Evolutionary conservation across 768 basidiomycete species (phyloP).

Genomic region (Suillus subalutaceus): DNA sequence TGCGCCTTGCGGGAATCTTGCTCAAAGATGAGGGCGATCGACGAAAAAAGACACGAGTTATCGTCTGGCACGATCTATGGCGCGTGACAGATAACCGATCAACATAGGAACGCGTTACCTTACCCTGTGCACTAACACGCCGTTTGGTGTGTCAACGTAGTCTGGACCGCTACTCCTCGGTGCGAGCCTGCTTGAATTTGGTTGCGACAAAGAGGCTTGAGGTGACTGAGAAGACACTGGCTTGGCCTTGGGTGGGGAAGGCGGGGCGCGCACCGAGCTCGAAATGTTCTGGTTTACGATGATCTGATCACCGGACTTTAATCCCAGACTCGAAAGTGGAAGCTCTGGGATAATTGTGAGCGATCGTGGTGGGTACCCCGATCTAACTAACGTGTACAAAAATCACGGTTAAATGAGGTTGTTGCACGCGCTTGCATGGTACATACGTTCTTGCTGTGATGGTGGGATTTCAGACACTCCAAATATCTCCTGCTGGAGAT

Average conservation of each 20-base stretch:
- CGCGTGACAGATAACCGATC: not conserved
- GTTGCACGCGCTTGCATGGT: conserved; percentile 2
- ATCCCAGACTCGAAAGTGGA: conserved; percentile 74
- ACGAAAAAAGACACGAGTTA: conserved; percentile 93
- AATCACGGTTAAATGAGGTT: not conserved
- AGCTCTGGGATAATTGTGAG: conserved; percentile 75
- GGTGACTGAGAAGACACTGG: conserved; percentile 18
- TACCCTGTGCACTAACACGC: conserved; percentile 77
- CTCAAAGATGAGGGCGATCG: conserved; percentile 83
- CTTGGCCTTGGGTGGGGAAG: conserved; percentile 12
- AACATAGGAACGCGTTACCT: not conserved
- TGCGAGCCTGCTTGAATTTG: conserved; percentile 20
- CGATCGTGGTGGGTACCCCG: conserved; percentile 82
- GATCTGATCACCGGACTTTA: conserved; percentile 82
- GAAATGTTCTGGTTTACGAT: conserved; percentile 60
- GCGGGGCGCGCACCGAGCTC: conserved; percentile 17
- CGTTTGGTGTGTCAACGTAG: conserved; percentile 61
- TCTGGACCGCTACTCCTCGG: conserved; percentile 46
- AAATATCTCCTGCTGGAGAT: conserved; percentile 76
- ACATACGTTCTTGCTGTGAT: conserved; percentile 77
- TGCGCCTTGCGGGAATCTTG: conserved; percentile 76
- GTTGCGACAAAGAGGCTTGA: conserved; percentile 19
- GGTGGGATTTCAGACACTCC: conserved; percentile 69
- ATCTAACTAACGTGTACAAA: conserved; percentile 54
- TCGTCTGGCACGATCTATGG: conserved; percentile 90